phyloP scores from a whole-genome alignment of 2,329 filamentous ascomycete species.

The Zymoseptoria crescenta region DNA sequence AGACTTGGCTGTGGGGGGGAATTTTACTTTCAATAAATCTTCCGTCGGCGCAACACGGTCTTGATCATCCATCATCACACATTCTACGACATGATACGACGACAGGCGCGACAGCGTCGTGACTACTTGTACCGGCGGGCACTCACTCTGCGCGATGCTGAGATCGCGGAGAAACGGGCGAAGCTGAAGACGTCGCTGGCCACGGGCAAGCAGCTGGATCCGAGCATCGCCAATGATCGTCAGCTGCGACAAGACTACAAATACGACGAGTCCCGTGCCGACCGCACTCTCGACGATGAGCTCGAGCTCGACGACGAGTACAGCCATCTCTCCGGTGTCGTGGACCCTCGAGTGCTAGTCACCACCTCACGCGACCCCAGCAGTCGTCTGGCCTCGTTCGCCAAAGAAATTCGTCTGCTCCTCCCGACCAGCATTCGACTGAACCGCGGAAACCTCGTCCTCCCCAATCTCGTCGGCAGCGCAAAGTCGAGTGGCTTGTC shows the following conservation, averaged over 20 bases:
- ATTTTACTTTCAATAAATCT: background rate
- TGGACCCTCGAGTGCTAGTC: constrained; percentile 81
- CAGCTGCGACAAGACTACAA: constrained; percentile 77
- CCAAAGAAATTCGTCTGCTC: constrained; percentile 80
- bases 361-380: constrained; percentile 87
- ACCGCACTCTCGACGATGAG: constrained; percentile 59
- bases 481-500: constrained; percentile 72
- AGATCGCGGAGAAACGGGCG: constrained; percentile 84
- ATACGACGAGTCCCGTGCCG: constrained; percentile 77
- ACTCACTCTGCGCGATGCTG: constrained; percentile 78
- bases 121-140: constrained; percentile 90
- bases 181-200: constrained; percentile 81
- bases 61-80: background rate
- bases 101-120: constrained; percentile 69
- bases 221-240: constrained; percentile 79
- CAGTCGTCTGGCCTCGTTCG: constrained; percentile 75
- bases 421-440: constrained; percentile 79
- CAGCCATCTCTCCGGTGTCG: constrained; percentile 77
- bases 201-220: constrained; percentile 77
- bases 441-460: constrained; percentile 83
- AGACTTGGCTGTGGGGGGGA: background rate
- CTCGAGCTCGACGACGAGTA: constrained; percentile 84
- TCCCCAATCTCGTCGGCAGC: constrained; percentile 76
- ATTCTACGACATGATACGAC: constrained; percentile 44
- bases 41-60: background rate